Base-by-base conservation (phyloP, 148 eudicot species). In the Rhododendron mucronatum region DNA sequence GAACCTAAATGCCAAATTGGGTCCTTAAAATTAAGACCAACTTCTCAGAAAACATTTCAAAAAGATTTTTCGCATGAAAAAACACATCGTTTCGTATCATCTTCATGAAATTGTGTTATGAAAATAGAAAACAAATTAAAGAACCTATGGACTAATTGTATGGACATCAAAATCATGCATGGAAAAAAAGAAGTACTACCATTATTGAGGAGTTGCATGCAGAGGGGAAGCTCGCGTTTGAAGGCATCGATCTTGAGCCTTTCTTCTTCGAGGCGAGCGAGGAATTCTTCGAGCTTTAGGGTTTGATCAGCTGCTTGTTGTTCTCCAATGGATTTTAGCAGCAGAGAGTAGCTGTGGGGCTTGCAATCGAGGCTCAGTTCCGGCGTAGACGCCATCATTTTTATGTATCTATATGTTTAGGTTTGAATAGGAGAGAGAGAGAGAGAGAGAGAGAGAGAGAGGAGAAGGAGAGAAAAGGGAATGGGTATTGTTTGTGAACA, bases 161-260 rank as follows among this genome's bases (percentile, higher is more conserved):
- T 14, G 76, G 2, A 71, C 18, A 30, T 71, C 0, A 71, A 30
- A 28, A 12, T 30, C 37, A 28, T 71, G 41, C 76, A 30, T 71
- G 39, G 8, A 44, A 21, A 44, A 15, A 21, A 18, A 8, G 28
- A 48, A n/a, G 18, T 48, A 0, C 98, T 48, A 0, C 98, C 98
- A 91, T 94, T 92, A 41, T 90, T 90, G 83, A 96, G 95, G 84
- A 94, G 96, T 78, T 94, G 93, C 93, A 94, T 94, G 92, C 98
- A 93, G 35, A 96, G 95, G 14, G 98, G 98, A 79, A 96, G 95
- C 87, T 96, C 98, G 33, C 98, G 97, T 89, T 94, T 96, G 90
- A 96, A 96, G 37, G 98, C 98, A 76, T 93, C 98, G 23, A 96
- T 96, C 94, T 96, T 96, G 84, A 89, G 94, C 39, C 94, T 89